Evolutionary conservation across 2,329 filamentous ascomycete genomes (phyloP), one percentile per base, ranked within the genome.

Genomic region (Hymenoscyphus infarciens): DNA sequence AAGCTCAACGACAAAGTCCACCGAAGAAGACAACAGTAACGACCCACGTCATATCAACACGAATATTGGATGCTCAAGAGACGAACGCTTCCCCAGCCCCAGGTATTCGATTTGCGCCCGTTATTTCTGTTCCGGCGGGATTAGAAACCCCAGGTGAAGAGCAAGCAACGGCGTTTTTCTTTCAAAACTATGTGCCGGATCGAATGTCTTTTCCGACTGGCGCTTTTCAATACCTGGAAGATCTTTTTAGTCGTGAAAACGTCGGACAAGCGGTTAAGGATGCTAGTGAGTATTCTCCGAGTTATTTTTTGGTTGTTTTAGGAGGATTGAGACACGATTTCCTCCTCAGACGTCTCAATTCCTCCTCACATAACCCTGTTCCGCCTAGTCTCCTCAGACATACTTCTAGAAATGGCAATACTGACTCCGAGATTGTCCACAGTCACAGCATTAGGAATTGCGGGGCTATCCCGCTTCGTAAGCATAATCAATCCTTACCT

Each of bases 161-260:
- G 19, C 70, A 71, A 60, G 70, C 70, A 6, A 67, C 64, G 1
- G 68, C 65, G 27, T 71, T 68, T 39, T 71, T 72, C 56, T 70
- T 72, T 42, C 63, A 66, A 19, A 71, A 73, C 33, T 73, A 72
- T 60, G 66, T 71, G 22, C 56, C 69, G 1, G 62, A 63, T 54
- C 49, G 64, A 11, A 38, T 61, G 13, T 56, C 60, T 6, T 64
- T 61, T 11, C 57, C 57, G 3, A 60, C 56, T 56, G 69, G 68
- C 3, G 60, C 58, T n/a, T 70, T 71, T 29, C 59, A 69, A 31
- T 71, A 70, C 54, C 64, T 72, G 1, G 57, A 61, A 5, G 63
- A 67, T n/a, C 61, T 72, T 11, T 70, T 70, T 38, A 33, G 77
- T 75, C 10, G 70, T 77, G 68, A 81, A 79, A 67, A 80, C 80